Base-by-base conservation (phyloP, 148 eudicot genomes). In the Rhododendron simsii region DNA sequence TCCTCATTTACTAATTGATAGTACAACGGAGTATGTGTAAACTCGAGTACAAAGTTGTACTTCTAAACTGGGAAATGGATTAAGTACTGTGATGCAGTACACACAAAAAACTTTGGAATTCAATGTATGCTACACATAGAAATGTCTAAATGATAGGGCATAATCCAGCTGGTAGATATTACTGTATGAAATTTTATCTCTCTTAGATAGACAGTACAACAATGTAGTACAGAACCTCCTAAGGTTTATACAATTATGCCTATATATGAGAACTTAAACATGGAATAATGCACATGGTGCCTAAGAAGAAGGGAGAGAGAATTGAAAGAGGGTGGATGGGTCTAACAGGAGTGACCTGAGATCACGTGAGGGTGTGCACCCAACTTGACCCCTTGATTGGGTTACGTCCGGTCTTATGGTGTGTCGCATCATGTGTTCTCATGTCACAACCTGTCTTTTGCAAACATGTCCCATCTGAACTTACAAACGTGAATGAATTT, bases 261-360 rank as follows among this genome's bases (percentile, higher is more conserved):
- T 78, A 20, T 78, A 23, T n/a, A n/a, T 11, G 11, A 10, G 26
- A 57, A 16, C 63, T 57, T 11, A 37, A 37, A 37, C 39, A 37
- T 37, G 39, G 3, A 37, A 37, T 2, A 37, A 2, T 37, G 39
- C 39, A 37, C 39, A 37, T 33, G 23, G 39, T 23, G 37, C 9
- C 7, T 15, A 28, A 21, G 3, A 12, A 69, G 11, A 12, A 33
- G 33, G 14, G 45, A 9, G 26, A 18, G 14, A 81, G 28, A 13
- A 14, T 45, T 28, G 39, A 37, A 37, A 37, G 39, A 37, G 39
- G 39, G 92, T 85, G 85, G 89, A 81, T 77, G 86, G 63, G 88
- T 85, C 84, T 87, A 78, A 81, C 84, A 69, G 91, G 91, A 37
- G 88, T 88, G 71, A 61, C 91, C 59, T 86, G 91, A 86, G 92